Conservation (phyloP, 1,284 basidiomycete genomes). For the Ceratobasidium theobromae region DNA sequence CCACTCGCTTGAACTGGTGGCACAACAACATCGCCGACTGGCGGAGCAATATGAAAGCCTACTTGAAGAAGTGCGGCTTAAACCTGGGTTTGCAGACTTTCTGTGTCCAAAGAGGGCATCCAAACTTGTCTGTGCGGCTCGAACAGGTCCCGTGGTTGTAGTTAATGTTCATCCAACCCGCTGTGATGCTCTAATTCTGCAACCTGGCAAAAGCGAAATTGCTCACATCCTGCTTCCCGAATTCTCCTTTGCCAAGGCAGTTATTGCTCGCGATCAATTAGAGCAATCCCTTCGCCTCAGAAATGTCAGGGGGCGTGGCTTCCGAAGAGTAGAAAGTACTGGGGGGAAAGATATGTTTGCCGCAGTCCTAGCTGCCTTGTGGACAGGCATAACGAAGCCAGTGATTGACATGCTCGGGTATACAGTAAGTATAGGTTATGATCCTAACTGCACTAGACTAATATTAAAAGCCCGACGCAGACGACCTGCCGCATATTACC, state of each 20-base stretch:
- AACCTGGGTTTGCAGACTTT: constrained; percentile 16
- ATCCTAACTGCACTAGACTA: not conserved
- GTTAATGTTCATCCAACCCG: constrained; percentile 27
- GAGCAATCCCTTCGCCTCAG: not conserved
- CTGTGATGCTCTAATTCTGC: constrained; percentile 32
- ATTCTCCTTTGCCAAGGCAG: not conserved
- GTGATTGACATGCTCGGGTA: constrained; percentile 5
- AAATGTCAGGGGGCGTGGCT: not conserved
- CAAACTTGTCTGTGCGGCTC: constrained; percentile 10
- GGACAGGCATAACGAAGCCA: constrained; percentile 26
- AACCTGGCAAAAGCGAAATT: not conserved
- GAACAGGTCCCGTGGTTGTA: constrained; percentile 28
- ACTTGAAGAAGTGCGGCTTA: constrained; percentile 15
- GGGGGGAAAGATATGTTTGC: not conserved
- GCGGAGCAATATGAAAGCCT: constrained; percentile 37
- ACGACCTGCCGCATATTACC: constrained; percentile 38
- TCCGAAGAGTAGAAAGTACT: not conserved
- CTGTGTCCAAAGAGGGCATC: not conserved
- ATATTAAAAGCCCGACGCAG: not conserved
- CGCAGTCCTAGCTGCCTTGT: constrained; percentile 18
- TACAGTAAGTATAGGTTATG: constrained; percentile 5
- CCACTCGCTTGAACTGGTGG: not conserved
- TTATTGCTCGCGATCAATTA: not conserved
- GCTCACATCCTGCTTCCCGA: not conserved
- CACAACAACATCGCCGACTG: constrained; percentile 32